A percentile compares a stretch with the other conserved stretches of the same genome.
These are phyloP conservation scores for Naganishia randhawae DNA, from an alignment of 768 basidiomycete species.

Conservation along the genomic window DNA sequence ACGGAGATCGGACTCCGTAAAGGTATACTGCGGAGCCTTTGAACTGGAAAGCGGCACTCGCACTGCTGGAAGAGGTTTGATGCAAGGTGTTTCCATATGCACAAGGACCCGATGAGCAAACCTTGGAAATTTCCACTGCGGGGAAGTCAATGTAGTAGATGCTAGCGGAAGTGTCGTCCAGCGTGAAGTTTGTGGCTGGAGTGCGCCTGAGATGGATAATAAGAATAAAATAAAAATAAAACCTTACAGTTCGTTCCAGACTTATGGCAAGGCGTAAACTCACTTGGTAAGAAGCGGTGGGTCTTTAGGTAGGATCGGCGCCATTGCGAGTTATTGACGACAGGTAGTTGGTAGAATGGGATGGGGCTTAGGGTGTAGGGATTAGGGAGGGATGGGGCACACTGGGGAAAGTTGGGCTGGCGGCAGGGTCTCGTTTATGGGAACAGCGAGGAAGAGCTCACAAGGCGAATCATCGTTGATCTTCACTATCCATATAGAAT, in stretches of 20 bases:
- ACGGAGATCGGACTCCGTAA: constrained; percentile 4
- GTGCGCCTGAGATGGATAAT: background rate
- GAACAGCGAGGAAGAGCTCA: background rate
- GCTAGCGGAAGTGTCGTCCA: background rate
- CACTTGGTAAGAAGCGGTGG: background rate
- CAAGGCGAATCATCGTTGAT: background rate
- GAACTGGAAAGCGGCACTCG: constrained; percentile 12
- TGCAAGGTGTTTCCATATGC: constrained; percentile 13
- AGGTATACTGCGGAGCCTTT: constrained; percentile 1
- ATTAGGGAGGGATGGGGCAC: background rate
- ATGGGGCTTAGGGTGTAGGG: background rate
- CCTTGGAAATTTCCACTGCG: background rate
- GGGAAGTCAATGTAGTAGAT: constrained; percentile 23
- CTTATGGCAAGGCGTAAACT: background rate
- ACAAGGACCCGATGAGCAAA: background rate
- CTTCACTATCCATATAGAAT: background rate
- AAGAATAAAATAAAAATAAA: background rate
- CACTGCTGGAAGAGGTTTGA: background rate
- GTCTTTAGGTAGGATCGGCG: background rate
- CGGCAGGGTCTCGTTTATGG: background rate
- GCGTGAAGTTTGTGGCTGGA: background rate
- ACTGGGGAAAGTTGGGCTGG: background rate
- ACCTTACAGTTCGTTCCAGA: background rate
- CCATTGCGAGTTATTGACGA: background rate
- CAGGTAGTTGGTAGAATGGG: background rate